Conservation (phyloP, 1,284 basidiomycete species). For the Papiliotrema nemorosa region DNA sequence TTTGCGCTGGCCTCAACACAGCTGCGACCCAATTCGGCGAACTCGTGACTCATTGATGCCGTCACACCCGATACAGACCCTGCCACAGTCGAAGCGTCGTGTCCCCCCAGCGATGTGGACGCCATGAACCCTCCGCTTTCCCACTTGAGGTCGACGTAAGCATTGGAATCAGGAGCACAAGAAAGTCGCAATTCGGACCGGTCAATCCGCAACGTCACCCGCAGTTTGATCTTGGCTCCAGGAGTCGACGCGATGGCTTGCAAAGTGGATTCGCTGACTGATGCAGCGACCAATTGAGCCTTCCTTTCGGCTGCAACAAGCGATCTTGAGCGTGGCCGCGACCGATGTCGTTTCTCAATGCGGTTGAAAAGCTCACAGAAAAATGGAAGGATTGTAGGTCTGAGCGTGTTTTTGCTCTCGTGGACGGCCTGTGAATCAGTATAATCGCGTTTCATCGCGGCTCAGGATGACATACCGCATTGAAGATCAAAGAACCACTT, state of each 20-base stretch:
- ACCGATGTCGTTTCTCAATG: constrained; percentile 22
- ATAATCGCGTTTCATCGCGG: constrained; percentile 51
- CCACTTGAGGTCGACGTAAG: constrained; percentile 79
- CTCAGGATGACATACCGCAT: constrained; percentile 7
- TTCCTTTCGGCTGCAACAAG: neutral
- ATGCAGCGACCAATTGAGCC: constrained; percentile 9
- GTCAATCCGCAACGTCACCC: constrained; percentile 82
- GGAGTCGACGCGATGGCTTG: constrained; percentile 7
- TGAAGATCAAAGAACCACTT: constrained; percentile 15
- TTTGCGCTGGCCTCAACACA: constrained; percentile 43
- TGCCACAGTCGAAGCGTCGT: constrained; percentile 62
- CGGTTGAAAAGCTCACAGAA: constrained; percentile 57
- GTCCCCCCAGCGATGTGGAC: constrained; percentile 66
- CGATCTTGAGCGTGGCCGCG: neutral
- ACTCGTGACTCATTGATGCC: constrained; percentile 67
- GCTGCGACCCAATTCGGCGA: constrained; percentile 41
- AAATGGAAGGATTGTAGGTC: constrained; percentile 78
- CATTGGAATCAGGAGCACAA: constrained; percentile 83
- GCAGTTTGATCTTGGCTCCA: constrained; percentile 21
- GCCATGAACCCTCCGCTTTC: constrained; percentile 84
- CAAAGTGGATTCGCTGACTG: constrained; percentile 10
- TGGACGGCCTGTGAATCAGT: constrained; percentile 70
- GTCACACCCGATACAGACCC: constrained; percentile 75
- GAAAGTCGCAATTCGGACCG: constrained; percentile 76
- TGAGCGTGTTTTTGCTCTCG: constrained; percentile 75